Conservation (phyloP, 2,329 filamentous ascomycete genomes). For the Penicillium concentricum region DNA sequence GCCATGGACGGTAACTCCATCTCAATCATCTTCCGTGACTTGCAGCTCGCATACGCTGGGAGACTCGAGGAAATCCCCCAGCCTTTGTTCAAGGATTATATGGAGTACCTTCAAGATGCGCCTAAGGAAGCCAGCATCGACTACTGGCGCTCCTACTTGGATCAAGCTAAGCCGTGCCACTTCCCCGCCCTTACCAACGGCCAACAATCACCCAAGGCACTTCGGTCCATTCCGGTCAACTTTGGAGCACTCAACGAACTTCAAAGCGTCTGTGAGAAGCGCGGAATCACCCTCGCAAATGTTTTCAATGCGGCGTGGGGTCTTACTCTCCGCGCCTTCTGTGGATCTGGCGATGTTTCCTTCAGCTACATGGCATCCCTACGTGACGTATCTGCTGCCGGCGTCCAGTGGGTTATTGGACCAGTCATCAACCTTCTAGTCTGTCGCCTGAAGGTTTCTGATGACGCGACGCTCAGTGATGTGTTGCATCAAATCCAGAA, state of each 20-base stretch:
- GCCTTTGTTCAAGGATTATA: slow-evolving; percentile 38
- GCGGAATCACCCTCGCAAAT: slow-evolving; percentile 51
- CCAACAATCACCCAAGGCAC: slow-evolving; percentile 18
- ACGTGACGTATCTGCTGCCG: slow-evolving; percentile 42
- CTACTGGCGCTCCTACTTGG: slow-evolving; percentile 41
- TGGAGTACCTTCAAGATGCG: slow-evolving; percentile 30
- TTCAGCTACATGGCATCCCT: slow-evolving; percentile 49
- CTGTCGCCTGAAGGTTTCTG: slow-evolving; percentile 43
- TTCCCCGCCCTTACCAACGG: slow-evolving; percentile 39
- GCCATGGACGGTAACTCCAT: slow-evolving; percentile 55
- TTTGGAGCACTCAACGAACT: slow-evolving; percentile 32
- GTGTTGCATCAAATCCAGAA: slow-evolving; percentile 45
- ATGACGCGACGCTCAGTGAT: slow-evolving; percentile 34
- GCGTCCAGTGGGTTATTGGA: slow-evolving; percentile 46
- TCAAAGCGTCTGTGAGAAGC: slow-evolving; percentile 41
- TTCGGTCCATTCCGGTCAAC: slow-evolving; percentile 33
- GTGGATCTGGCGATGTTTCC: slow-evolving; percentile 68
- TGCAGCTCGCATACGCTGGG: slow-evolving; percentile 47
- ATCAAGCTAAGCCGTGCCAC: slow-evolving; percentile 34
- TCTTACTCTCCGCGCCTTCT: slow-evolving; percentile 58
- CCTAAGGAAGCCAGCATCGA: slow-evolving; percentile 29
- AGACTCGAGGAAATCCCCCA: slow-evolving; percentile 38
- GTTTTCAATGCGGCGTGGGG: slow-evolving; percentile 72
- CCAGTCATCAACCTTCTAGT: slow-evolving; percentile 49
- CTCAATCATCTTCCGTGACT: slow-evolving; percentile 48